phyloP scores from a whole-genome alignment of 163 green algal genomes.

The Prototheca stagnorum region DNA sequence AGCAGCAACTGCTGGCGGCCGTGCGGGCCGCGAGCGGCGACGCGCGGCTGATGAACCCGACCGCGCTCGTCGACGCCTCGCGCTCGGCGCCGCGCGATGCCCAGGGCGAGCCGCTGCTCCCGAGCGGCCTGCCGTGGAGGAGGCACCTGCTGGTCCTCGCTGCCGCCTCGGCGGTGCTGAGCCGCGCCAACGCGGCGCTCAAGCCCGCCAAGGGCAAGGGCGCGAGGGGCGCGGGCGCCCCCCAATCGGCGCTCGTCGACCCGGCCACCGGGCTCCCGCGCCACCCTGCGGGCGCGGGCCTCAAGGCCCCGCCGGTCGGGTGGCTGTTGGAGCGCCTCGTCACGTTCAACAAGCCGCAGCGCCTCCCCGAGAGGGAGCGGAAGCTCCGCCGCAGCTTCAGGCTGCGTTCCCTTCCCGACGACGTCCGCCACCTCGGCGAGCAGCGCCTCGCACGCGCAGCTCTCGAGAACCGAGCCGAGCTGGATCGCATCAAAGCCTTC shows the following conservation, averaged over 20 bases:
- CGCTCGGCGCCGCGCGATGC: slow-evolving; percentile 41
- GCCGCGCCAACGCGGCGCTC: slow-evolving; percentile 64
- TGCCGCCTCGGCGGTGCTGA: slow-evolving; percentile 72
- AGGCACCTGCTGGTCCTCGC: slow-evolving; percentile 70
- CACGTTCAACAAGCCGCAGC: slow-evolving; percentile 29
- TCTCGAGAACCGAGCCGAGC: no score
- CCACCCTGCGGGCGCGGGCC: no score
- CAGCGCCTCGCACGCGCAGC: no score
- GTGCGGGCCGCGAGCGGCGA: slow-evolving; percentile 38
- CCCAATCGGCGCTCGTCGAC: no score
- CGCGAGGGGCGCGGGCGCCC: no score
- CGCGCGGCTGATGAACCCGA: slow-evolving; percentile 71
- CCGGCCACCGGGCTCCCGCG: no score
- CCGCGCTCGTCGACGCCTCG: slow-evolving; percentile 70
- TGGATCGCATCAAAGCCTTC: no score
- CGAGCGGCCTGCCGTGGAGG: slow-evolving; percentile 65
- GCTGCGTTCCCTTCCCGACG: no score
- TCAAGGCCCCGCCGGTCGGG: slow-evolving; percentile 28
- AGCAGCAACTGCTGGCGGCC: slow-evolving; percentile 61
- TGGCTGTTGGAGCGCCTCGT: slow-evolving; percentile 23
- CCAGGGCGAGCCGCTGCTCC: slow-evolving; percentile 59
- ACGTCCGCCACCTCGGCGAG: no score
- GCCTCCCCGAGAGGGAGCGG: slow-evolving; percentile 30
- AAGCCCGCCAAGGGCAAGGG: no score
- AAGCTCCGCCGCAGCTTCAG: slow-evolving; percentile 24